A percentile compares a stretch with the other conserved stretches of the same genome.
These are phyloP conservation scores for Oenanthe javanica DNA, from an alignment of 140 eudicot genomes.

Conservation along the genomic window DNA sequence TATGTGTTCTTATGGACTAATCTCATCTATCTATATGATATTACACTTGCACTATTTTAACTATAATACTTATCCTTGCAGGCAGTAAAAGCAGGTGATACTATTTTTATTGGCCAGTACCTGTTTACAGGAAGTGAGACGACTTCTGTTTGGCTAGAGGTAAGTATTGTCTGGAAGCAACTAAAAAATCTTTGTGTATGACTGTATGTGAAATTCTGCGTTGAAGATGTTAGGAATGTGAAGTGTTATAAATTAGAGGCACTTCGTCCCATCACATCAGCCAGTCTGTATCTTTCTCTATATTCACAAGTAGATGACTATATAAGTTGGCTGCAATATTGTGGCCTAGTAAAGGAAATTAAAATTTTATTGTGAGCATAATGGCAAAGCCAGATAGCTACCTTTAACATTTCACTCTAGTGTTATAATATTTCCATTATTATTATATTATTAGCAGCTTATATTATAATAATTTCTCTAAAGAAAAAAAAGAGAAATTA, in stretches of 20 bases:
- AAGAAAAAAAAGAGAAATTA: neutral
- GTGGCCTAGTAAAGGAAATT: neutral
- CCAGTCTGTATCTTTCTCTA: neutral
- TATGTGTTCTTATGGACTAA: too few relatives aligned
- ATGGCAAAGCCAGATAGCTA: neutral
- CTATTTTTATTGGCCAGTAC: slow-evolving; percentile 91
- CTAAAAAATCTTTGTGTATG: neutral
- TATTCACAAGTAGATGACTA: neutral
- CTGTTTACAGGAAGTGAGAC: slow-evolving; percentile 98
- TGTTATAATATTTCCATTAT: neutral
- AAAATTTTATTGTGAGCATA: neutral
- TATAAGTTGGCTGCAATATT: neutral
- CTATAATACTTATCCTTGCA: slow-evolving; percentile 18
- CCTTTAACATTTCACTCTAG: neutral
- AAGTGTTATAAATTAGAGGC: neutral
- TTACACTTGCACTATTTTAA: neutral
- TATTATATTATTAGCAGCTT: neutral
- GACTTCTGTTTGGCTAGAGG: slow-evolving; percentile 99
- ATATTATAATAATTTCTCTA: neutral
- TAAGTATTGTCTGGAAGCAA: slow-evolving; percentile 15
- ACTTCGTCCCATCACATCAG: neutral
- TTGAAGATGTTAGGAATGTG: neutral
- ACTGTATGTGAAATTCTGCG: neutral
- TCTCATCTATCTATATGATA: neutral
- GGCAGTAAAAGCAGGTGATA: slow-evolving; percentile 96